phyloP scores from a whole-genome alignment of 73 alveolate species.

The Paramecium octaurelia region DNA sequence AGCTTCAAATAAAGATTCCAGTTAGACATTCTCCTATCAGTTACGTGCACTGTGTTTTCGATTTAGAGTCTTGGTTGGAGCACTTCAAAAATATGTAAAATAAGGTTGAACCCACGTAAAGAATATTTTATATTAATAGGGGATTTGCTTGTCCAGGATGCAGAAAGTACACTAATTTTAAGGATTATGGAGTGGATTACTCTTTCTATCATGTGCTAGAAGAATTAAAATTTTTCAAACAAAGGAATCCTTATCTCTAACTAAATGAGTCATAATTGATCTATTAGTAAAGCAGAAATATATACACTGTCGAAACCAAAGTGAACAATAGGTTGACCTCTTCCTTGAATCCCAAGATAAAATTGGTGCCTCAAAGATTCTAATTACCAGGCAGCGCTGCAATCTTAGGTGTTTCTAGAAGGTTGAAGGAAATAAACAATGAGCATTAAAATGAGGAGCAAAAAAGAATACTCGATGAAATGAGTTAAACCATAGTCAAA shows the following conservation, averaged over 20 bases:
- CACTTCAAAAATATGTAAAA: not conserved
- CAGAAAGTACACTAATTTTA: not conserved
- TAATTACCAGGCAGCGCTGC: not conserved
- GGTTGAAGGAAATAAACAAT: not conserved
- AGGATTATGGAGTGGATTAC: not conserved
- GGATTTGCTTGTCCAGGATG: conserved; percentile 35
- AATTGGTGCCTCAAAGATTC: not conserved
- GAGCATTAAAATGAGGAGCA: not conserved
- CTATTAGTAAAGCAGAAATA: not conserved
- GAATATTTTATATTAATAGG: not conserved
- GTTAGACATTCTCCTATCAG: conserved; percentile 16
- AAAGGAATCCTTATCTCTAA: not conserved
- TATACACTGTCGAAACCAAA: not conserved
- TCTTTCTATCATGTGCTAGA: not conserved
- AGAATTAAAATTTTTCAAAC: not conserved
- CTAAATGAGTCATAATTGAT: not conserved
- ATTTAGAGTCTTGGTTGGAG: not conserved
- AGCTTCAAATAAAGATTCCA: not conserved
- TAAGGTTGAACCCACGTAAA: not conserved
- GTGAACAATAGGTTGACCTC: not conserved
- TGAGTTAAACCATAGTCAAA: not conserved
- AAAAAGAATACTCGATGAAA: not conserved
- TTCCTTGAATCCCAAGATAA: not conserved
- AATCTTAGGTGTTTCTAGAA: not conserved
- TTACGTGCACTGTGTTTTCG: not conserved